Evolutionary conservation across 2,329 filamentous ascomycete genomes (phyloP), one percentile per base, ranked within the genome.

Genomic region (Periconia sp.): DNA sequence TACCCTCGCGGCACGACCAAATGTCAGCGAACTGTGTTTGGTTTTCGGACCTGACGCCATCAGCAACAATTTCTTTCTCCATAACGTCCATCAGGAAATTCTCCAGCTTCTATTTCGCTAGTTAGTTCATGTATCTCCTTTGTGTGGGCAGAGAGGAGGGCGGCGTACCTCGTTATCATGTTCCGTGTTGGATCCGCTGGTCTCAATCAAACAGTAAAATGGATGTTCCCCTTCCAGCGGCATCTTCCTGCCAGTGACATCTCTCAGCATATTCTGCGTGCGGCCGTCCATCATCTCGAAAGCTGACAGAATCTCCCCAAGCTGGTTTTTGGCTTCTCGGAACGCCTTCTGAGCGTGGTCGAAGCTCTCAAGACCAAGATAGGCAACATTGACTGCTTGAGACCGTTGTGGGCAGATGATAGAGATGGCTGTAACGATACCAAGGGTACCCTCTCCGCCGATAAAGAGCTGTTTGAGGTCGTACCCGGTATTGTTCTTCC

Each of bases 401-500:
- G 92, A 90, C 17, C 91, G 85, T 69, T 92, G 92, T 0, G 94
- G 92, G 68, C 92, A 97, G 63, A 93, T 82, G 57, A 99, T 89
- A 3, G 92, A 92, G 37, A 97, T 82, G 45, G 85, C 92, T 17
- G 94, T 99, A 65, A 99, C 90, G 66, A 97, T 89, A 49, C 94
- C 94, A 58, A 97, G 89, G 6, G 94, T 97, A 20, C 94, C 94
- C 75, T 99, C 94, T 31, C 87, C 90, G 44, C 94, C 94, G 66
- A 99, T 96, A 73, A 99, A 97, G 35, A 97, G 83, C 76, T 97
- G 93, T 80, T 97, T 97, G 53, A 97, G 76, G 72, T 99, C 95
- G 76, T 97, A 99, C 27, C 94, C 94, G 1, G 94, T 99, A 79
- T 99, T 99, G 81, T 99, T 97, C 81, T 99, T 99, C 62, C 94